Conservation (phyloP, 441 rosid genomes). For the Manihot esculenta region DNA sequence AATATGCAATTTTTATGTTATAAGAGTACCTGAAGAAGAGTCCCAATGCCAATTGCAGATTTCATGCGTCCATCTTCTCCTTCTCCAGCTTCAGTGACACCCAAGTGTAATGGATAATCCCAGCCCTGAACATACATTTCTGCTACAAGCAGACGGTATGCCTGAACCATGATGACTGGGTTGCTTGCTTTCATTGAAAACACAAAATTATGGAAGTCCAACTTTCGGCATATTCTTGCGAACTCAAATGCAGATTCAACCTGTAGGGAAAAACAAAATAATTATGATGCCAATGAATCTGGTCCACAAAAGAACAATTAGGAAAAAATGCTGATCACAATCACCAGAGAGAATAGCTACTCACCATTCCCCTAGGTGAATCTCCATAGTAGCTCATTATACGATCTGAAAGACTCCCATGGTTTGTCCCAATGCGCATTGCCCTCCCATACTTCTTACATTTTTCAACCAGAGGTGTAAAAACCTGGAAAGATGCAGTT, state of each 20-base stretch:
- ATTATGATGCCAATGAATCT: slow-evolving; percentile 19
- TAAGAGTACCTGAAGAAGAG: slow-evolving; percentile 79
- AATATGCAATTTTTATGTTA: slow-evolving; percentile 13
- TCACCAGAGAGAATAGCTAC: slow-evolving; percentile 17
- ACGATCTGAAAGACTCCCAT: slow-evolving; percentile 98
- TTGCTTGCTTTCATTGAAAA: slow-evolving; percentile 99
- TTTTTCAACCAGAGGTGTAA: slow-evolving; percentile 94
- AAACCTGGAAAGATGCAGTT: slow-evolving; percentile 47
- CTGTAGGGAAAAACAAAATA: slow-evolving; percentile 41
- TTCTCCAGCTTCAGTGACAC: slow-evolving; percentile 99
- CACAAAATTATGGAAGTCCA: slow-evolving; percentile 93
- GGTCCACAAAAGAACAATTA: neutral
- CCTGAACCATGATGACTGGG: slow-evolving; percentile 97
- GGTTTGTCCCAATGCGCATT: slow-evolving; percentile 98
- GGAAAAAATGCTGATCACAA: slow-evolving; percentile 15
- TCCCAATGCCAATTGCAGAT: slow-evolving; percentile 97
- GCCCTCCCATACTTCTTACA: slow-evolving; percentile 97
- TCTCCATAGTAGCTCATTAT: slow-evolving; percentile 98
- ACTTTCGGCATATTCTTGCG: slow-evolving; percentile 86
- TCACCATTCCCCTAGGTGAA: slow-evolving; percentile 98
- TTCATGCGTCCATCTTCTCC: slow-evolving; percentile 99
- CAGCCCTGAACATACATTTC: slow-evolving; percentile 97
- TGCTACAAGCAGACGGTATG: slow-evolving; percentile 88
- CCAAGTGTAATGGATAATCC: slow-evolving; percentile 97
- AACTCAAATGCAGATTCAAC: slow-evolving; percentile 98